phyloP scores from a whole-genome alignment of 2,329 filamentous ascomycete species.

The Beauveria sp. region DNA sequence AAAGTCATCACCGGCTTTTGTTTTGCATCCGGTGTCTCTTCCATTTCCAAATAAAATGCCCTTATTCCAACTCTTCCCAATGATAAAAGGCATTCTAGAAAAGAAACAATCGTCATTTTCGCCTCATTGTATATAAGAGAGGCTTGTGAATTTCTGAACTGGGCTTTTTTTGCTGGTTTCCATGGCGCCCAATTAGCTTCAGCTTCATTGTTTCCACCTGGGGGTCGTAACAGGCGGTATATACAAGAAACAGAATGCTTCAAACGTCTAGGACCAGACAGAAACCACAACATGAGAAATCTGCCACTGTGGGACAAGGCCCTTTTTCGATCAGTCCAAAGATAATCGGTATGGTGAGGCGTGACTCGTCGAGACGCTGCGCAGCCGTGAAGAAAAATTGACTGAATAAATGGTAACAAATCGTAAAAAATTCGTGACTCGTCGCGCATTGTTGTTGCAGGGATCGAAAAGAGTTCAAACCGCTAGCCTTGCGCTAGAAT shows the following conservation, averaged over 20 bases:
- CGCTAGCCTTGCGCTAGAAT: background rate
- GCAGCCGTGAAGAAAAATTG: background rate
- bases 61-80: background rate
- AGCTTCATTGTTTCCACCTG: constrained; percentile 26
- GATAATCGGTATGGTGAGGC: background rate
- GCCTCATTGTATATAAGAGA: background rate
- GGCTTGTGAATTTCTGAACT: background rate
- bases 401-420: constrained; percentile 7
- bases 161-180: background rate
- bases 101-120: constrained; percentile 2
- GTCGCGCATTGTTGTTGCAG: constrained; percentile 7
- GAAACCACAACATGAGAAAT: constrained; percentile 16
- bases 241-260: background rate
- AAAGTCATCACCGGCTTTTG: constrained; percentile 19
- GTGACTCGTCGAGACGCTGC: constrained; percentile 9
- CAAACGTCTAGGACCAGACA: constrained; percentile 16
- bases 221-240: constrained; percentile 28
- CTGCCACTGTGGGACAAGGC: background rate
- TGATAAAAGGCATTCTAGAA: constrained; percentile 4
- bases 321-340: background rate
- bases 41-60: constrained; percentile 9
- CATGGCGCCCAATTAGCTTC: background rate
- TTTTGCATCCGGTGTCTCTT: constrained; percentile 10
- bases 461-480: constrained; percentile 8
- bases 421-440: constrained; percentile 9